These are phyloP conservation scores for Grosmannia serpens DNA, from an alignment of 2,329 filamentous ascomycete species.

Conservation along the genomic window DNA sequence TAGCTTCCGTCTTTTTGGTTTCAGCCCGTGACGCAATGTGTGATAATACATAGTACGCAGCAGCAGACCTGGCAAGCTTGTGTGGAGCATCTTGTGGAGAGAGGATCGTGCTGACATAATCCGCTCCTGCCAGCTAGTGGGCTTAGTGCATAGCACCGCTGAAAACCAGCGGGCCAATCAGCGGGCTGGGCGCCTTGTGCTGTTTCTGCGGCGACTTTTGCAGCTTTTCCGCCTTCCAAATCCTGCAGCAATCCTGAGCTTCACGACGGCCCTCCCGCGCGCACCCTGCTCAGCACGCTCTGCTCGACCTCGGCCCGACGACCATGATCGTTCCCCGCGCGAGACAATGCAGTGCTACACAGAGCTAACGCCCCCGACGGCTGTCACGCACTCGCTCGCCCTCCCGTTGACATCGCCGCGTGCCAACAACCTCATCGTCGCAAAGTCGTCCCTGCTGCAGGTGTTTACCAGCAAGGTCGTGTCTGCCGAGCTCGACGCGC, in stretches of 20 bases:
- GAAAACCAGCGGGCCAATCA: slow-evolving; percentile 5
- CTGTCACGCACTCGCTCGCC: slow-evolving; percentile 77
- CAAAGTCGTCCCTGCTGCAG: slow-evolving; percentile 85
- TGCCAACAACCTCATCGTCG: slow-evolving; percentile 77
- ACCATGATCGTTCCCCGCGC: slow-evolving; percentile 5
- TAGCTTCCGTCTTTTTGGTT: neutral
- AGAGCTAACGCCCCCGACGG: slow-evolving; percentile 86
- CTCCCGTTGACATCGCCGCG: slow-evolving; percentile 66
- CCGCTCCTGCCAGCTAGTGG: no score
- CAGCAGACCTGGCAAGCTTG: neutral
- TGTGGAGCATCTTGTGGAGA: neutral
- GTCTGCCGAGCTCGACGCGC: slow-evolving; percentile 47
- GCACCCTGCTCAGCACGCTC: neutral
- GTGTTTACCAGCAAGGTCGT: slow-evolving; percentile 68
- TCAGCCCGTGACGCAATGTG: slow-evolving; percentile 1
- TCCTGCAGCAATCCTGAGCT: no score
- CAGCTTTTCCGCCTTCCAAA: neutral
- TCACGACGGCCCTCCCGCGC: neutral
- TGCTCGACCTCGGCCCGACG: neutral
- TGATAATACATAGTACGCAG: no score
- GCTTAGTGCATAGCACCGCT: no score
- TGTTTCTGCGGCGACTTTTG: neutral
- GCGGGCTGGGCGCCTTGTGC: neutral
- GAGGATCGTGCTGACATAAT: no score
- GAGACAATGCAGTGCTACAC: slow-evolving; percentile 86